phyloP scores from a whole-genome alignment of 257 asterid species.

The Solanum rostratum region DNA sequence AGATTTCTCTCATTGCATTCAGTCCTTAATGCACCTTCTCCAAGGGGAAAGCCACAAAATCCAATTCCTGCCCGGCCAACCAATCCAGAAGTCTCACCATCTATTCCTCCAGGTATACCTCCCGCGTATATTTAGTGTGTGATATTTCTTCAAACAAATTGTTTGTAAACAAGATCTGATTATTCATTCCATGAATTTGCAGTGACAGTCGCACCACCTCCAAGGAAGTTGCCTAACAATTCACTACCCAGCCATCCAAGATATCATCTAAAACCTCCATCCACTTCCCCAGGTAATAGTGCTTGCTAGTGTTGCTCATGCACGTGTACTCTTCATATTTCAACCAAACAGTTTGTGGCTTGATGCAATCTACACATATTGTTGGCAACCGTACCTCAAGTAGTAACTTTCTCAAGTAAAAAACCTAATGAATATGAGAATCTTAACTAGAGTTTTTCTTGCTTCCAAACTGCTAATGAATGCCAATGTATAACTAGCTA shows the following conservation, averaged over 20 bases:
- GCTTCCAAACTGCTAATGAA: not conserved
- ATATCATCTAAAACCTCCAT: conserved; percentile 31
- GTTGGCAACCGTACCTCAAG: not conserved
- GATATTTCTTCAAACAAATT: not conserved
- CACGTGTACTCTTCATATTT: not conserved
- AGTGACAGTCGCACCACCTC: conserved; percentile 23
- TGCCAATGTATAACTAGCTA: not conserved
- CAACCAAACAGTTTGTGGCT: not conserved
- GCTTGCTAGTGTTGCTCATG: not conserved
- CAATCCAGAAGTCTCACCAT: conserved; percentile 1
- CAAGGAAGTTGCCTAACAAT: conserved; percentile 24
- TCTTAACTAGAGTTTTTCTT: not conserved
- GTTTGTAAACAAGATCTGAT: not conserved
- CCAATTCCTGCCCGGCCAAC: not conserved
- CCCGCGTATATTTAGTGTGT: not conserved
- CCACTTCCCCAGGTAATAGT: conserved; percentile 56
- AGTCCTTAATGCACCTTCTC: not conserved
- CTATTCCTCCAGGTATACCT: conserved; percentile 1
- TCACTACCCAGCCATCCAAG: conserved; percentile 24
- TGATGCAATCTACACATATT: not conserved
- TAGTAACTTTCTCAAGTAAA: not conserved
- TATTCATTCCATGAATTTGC: not conserved
- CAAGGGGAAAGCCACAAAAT: not conserved
- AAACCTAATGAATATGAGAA: not conserved
- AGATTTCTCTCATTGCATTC: not conserved